Evolutionary conservation across 192 early-diverging fungal species (phyloP), one percentile per base, ranked within the genome.

Genomic region (Irineochytrium annulatum): DNA sequence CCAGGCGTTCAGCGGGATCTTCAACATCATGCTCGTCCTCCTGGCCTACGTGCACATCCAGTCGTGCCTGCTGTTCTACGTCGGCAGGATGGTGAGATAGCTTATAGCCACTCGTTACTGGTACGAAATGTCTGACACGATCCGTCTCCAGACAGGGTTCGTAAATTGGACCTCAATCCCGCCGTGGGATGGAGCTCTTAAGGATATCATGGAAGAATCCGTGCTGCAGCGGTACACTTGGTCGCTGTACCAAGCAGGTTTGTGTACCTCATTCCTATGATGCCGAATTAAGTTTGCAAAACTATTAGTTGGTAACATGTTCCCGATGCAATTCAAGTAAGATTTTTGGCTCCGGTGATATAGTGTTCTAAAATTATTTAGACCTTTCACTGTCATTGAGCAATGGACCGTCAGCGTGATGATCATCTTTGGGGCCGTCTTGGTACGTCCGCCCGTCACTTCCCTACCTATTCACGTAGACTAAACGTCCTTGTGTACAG

Each of bases 321-420:
- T 77, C 45, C 76, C 67, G 14, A 62, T 69, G 30, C 70, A 62
- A 26, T 74, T 62, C 55, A 58, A 69, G 75, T 77, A 52, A 22
- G 60, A 8, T 51, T 26, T 1, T 52, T 30, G 34, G 49, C 29
- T 54, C 28, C 16, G 43, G 33, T 17, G 17, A 13, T 13, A 17
- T 61, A 22, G 35, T 52, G 13, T 30, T 68, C 28, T 34, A 33
- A 16, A 14, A 24, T 31, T 34, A 2, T 27, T 33, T 43, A 76
- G 71, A 34, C 74, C 74, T 14, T 44, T 45, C 0, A 55, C 58
- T 35, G 55, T 67, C 2, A 41, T 54, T 33, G 73, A 78, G 43
- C 69, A 72, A 60, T 68, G 66, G 63, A 43, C 57, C 28, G 26
- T 51, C 22, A 73, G 76, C 3, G 22, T 76, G 20, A 57, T 51